Base-by-base conservation (phyloP, 192 early-diverging fungal genomes). In the Lobulomyces angularis region DNA sequence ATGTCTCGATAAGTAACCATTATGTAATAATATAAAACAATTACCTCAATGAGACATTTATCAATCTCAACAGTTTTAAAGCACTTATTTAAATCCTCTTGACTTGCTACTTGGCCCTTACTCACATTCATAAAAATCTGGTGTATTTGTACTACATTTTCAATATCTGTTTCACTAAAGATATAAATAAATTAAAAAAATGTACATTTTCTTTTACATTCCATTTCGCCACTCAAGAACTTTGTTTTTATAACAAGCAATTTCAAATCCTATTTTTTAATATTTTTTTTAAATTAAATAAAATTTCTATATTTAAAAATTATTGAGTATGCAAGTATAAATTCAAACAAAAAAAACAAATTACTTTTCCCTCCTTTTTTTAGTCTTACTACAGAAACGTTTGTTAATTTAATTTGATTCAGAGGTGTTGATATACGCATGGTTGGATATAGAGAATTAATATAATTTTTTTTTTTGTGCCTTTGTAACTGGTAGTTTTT, bases 161-260 rank as follows among this genome's bases (percentile, higher is more conserved):
- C 86, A 14, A 99, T 61, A 61, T 99, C 88, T 32, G 85, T 94
- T 53, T 99, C 93, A 18, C 84, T 87, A 43, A 27, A 12, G 27
- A 2, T n/a, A 54, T 8, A 41, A 5, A 8, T 16, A 54, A 54
- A 45, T 18, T 27, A 3, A 23, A 19, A 3, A 8, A 35, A 44
- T 20, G n/a, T 35, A 1, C 38, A 35, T 21, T 27, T 28, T 28
- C 9, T 61, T 75, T 49, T 74, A 88, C 83, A 90, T 82, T 32
- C 83, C 79, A 17, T 67, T 86, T 28, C 91, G 68, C 88, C 88
- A 95, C 61, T 98, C 91, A 43, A 85, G 61, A 24, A 94, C 91
- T 59, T 99, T 97, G 71, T 97, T 99, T 57, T 94, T 95, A 66
- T 97, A 99, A 59, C 88, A 94, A 8, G 95, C 95, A 28, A 99